phyloP scores from a whole-genome alignment of 2,329 filamentous ascomycete species.

The Aspergillus ochraceus region DNA sequence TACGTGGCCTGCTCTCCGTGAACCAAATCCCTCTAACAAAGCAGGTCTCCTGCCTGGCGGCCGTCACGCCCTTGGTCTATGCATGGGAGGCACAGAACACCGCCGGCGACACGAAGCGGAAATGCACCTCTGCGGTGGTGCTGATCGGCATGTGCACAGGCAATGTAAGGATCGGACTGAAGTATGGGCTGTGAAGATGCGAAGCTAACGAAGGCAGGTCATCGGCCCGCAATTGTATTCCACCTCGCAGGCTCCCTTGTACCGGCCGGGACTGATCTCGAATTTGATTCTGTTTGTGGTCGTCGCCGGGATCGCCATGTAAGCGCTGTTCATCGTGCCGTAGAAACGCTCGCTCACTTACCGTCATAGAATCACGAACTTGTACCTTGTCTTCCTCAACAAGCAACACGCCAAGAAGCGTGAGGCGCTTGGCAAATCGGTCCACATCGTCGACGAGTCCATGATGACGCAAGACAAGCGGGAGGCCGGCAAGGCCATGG shows the following conservation, averaged over 20 bases:
- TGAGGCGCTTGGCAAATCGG: slow-evolving; percentile 31
- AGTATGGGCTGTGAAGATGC: not conserved
- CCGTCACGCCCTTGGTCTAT: slow-evolving; percentile 37
- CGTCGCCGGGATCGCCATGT: slow-evolving; percentile 28
- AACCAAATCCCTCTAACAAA: too few species aligned
- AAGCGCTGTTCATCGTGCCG: not conserved
- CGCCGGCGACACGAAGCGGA: slow-evolving; percentile 38
- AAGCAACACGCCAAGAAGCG: slow-evolving; percentile 31
- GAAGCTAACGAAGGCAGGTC: not conserved
- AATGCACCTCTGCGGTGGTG: slow-evolving; percentile 36
- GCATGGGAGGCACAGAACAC: slow-evolving; percentile 41
- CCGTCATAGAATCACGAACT: slow-evolving; percentile 22
- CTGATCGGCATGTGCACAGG: slow-evolving; percentile 40
- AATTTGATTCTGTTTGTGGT: slow-evolving; percentile 36
- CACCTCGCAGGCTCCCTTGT: slow-evolving; percentile 33
- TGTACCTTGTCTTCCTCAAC: slow-evolving; percentile 34
- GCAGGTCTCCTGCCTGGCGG: slow-evolving; percentile 32
- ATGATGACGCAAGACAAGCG: slow-evolving; percentile 30
- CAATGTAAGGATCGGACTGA: slow-evolving; percentile 22
- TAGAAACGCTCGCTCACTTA: not conserved
- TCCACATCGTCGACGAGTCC: slow-evolving; percentile 30
- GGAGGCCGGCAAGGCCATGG: slow-evolving; percentile 6
- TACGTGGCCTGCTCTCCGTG: slow-evolving; percentile 16
- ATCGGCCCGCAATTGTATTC: slow-evolving; percentile 39
- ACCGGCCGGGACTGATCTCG: slow-evolving; percentile 34